Evolutionary conservation across 106 monocot species (phyloP), one percentile per base, ranked within the genome.

Genomic region (Acorus gramineus): DNA sequence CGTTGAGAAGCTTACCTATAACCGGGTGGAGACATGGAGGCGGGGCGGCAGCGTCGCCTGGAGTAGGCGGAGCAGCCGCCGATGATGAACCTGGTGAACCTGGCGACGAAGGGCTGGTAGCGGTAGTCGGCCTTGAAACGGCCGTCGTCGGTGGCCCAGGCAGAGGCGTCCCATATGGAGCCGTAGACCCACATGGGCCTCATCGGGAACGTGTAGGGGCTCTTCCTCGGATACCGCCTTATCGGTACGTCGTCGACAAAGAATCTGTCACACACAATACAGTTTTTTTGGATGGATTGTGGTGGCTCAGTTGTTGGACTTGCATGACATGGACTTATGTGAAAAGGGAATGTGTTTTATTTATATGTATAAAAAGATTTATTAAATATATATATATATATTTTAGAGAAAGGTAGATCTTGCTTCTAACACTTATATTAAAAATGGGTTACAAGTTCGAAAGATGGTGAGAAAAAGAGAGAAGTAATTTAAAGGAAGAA

Each of bases 171-270:
- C 92, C 92, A 92, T 61, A 92, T 92, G 4, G 92, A 80, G 8
- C 92, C 92, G 59, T 92, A 92, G 3, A 69, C 68, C 92, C 92
- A 92, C 92, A 92, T 86, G 42, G 86, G 87, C 42, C 92, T 66
- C 50, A 48, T 63, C 12, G 86, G 92, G 62, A 77, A 92, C 7
- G 82, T 87, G 6, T 72, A 54, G 11, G 71, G 81, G 2, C 50
- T 71, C 51, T 79, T 82, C 51, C 70, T 78, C 11, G 72, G 59
- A 46, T 92, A 92, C 49, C 62, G 53, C 3, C 87, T 62, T 7
- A 92, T 77, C 5, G 92, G 92, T 7, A 92, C 57, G 61, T 92
- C 84, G 48, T 92, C 92, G 8, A 92, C 92, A 47, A 77, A 87
- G 74, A 87, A 92, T 50, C 86, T 91, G 13, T 11, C 8, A 28